Evolutionary conservation across 768 basidiomycete genomes (phyloP), one percentile per base, ranked within the genome.

Genomic region (Tricholoma sp.): DNA sequence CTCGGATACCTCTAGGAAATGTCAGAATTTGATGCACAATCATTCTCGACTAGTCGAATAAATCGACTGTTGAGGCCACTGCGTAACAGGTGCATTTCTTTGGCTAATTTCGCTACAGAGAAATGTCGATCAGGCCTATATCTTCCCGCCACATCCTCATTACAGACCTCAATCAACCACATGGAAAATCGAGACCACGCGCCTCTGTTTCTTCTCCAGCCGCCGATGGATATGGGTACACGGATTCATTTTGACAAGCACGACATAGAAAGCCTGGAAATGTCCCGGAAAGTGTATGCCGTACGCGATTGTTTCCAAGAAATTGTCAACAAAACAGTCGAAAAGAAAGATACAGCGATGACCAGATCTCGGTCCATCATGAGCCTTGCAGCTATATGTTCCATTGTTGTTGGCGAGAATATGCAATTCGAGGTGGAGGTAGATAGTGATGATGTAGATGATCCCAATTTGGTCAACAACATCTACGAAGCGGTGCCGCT

Each of bases 221-320:
- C 72, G 13, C 73, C 77, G 3, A 67, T 72, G 17, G 68, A 63
- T 17, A 56, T 70, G 50, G 72, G 66, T 13, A 44, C 64, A 51
- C 72, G 70, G 39, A 61, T 73, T 15, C 67, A 69, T 49, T 64
- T 75, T 4, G 70, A 75, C 52, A 68, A 68, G 44, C 61, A 67
- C 18, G 68, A 64, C 36, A 55, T 66, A 49, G 72, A 72, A 32
- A 72, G 68, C 18, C 61, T 75, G 36, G 75, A 80, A 53, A 69
- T 82, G 31, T 75, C 81, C 8, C 72, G 73, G 36, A 75, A 70
- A 31, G 74, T 84, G 8, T 74, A 82, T 62, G 79, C 79, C 12
- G 74, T 86, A 13, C 72, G 80, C n/a, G 80, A 80, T 58, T 76
- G 77, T 52, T 86, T 83, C 67, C 74, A 71, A 50, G 80, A 82